These are phyloP conservation scores for Sechiopsis laciniata DNA, from an alignment of 306 rosid genomes.

Conservation along the genomic window DNA sequence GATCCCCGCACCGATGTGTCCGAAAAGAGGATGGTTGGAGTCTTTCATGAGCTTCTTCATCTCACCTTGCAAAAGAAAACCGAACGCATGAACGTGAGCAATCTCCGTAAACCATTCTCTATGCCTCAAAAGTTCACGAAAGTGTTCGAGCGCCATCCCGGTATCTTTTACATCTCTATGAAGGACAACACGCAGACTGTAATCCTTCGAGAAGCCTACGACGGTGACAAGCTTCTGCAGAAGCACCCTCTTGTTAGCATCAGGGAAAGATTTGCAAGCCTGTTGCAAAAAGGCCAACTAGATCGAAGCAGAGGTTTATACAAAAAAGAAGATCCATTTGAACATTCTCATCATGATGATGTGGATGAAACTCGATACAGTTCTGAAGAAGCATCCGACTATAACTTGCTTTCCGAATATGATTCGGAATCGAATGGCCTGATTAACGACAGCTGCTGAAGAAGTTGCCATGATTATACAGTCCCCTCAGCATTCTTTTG, in stretches of 20 bases:
- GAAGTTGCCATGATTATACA: background rate
- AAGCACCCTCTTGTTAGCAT: slow-evolving; percentile 55
- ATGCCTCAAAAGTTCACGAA: slow-evolving; percentile 82
- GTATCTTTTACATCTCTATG: slow-evolving; percentile 70
- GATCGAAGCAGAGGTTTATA: slow-evolving; percentile 62
- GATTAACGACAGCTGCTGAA: slow-evolving; percentile 18
- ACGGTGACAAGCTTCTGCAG: slow-evolving; percentile 41
- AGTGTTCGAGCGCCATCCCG: slow-evolving; percentile 94
- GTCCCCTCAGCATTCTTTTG: background rate
- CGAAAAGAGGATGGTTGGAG: slow-evolving; percentile 91
- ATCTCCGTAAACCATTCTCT: slow-evolving; percentile 61
- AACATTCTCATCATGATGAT: slow-evolving; percentile 18
- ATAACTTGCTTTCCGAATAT: slow-evolving; percentile 30
- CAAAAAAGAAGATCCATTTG: slow-evolving; percentile 31
- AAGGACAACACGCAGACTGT: slow-evolving; percentile 71
- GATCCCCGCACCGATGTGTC: slow-evolving; percentile 80
- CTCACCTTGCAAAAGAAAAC: slow-evolving; percentile 69
- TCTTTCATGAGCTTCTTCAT: slow-evolving; percentile 85
- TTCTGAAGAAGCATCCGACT: slow-evolving; percentile 28
- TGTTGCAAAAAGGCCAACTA: slow-evolving; percentile 50
- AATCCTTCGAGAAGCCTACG: slow-evolving; percentile 68
- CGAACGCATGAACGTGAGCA: slow-evolving; percentile 81
- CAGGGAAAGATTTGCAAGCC: slow-evolving; percentile 48
- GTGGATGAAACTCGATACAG: slow-evolving; percentile 18
- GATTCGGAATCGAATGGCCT: slow-evolving; percentile 34